Conservation (phyloP, 2,329 filamentous ascomycete genomes). For the Zymoseptoria crescenta region DNA sequence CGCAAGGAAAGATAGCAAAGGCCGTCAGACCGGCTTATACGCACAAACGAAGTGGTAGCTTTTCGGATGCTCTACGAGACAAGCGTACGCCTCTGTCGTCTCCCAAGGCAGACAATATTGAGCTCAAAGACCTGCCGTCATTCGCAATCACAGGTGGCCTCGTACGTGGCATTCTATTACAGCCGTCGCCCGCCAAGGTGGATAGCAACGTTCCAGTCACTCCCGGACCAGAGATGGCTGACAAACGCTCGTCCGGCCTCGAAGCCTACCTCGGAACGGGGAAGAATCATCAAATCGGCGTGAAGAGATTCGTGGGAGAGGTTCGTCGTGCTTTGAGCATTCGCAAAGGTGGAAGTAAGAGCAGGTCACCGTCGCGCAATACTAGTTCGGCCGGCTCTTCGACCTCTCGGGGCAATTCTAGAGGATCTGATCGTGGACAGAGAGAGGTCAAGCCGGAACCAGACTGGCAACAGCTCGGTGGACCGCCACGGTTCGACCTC, state of each 20-base stretch:
- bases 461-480: conserved; percentile 23
- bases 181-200: conserved; percentile 74
- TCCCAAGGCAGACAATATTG: conserved; percentile 35
- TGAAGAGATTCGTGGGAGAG: conserved; percentile 79
- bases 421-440: conserved; percentile 2
- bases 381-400: conserved; percentile 13
- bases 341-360: conserved; percentile 16
- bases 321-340: conserved; percentile 74
- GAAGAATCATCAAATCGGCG: conserved; percentile 51
- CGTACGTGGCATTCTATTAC: conserved; percentile 76
- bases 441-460: conserved; percentile 9
- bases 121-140: conserved; percentile 43
- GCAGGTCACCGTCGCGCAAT: conserved; percentile 12
- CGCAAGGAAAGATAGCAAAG: conserved; percentile 4
- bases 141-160: conserved; percentile 71
- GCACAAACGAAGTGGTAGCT: conserved; percentile 81
- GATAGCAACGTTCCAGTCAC: conserved; percentile 46
- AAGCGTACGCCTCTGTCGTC: conserved; percentile 47
- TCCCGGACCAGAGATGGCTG: conserved; percentile 29
- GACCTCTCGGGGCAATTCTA: conserved; percentile 51
- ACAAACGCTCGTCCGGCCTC: conserved; percentile 8
- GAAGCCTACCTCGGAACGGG: conserved; percentile 10
- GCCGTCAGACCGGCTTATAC: conserved; percentile 33
- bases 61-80: conserved; percentile 75
- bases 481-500: conserved; percentile 47